Evolutionary conservation across 1,284 basidiomycete genomes (phyloP).

Genomic region (Inonotus hispidus): DNA sequence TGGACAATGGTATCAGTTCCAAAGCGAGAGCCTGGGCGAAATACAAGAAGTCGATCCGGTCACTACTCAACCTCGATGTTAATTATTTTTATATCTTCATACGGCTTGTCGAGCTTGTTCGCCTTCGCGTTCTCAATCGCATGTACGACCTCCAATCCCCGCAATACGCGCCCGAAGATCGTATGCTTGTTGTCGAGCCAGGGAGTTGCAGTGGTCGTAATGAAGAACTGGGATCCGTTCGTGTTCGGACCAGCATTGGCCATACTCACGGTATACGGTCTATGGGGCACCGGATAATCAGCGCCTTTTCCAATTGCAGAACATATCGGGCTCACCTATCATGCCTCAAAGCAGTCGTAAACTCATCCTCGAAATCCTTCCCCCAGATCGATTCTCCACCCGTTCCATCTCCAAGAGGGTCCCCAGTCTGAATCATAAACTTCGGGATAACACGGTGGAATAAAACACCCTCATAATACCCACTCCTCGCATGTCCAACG

Average conservation of each 20-base stretch:
- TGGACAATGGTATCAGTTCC: not conserved
- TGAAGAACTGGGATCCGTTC: conserved; percentile 98
- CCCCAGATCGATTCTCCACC: conserved; percentile 98
- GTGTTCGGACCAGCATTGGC: conserved; percentile 95
- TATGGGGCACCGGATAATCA: conserved; percentile 25
- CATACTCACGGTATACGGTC: conserved; percentile 97
- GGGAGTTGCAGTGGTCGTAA: conserved; percentile 92
- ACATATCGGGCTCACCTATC: conserved; percentile 55
- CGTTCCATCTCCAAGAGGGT: conserved; percentile 95
- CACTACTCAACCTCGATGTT: conserved; percentile 65
- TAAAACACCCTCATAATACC: conserved; percentile 91
- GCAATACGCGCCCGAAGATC: conserved; percentile 78
- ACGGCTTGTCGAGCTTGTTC: conserved; percentile 82
- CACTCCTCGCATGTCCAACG: conserved; percentile 85
- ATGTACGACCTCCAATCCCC: conserved; percentile 55
- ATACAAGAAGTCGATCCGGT: not conserved
- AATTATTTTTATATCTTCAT: conserved; percentile 85
- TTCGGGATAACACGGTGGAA: conserved; percentile 99
- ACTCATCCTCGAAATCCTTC: conserved; percentile 93
- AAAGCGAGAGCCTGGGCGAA: not conserved
- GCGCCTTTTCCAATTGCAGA: no score
- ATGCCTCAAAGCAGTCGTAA: conserved; percentile 83
- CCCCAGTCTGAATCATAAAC: conserved; percentile 99
- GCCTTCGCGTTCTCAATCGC: conserved; percentile 60
- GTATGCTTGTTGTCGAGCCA: conserved; percentile 98